phyloP scores from a whole-genome alignment of 768 basidiomycete genomes.

The Sarcomyxa edulis region DNA sequence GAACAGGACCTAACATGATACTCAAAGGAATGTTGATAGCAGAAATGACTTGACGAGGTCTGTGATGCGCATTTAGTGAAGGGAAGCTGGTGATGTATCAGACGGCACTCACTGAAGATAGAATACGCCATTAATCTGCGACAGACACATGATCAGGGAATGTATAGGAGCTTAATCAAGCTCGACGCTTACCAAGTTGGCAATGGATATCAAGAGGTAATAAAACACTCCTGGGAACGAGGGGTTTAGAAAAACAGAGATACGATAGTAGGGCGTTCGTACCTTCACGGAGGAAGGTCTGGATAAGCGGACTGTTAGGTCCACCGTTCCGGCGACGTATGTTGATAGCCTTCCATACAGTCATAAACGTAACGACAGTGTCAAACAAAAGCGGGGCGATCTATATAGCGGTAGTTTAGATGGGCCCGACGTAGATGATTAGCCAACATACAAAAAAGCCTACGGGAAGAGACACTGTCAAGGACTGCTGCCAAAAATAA shows the following conservation, averaged over 20 bases:
- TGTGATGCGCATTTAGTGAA: constrained; percentile 20
- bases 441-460: too few species aligned
- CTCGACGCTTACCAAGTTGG: constrained; percentile 50
- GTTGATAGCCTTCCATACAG: constrained; percentile 71
- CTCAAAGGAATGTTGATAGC: constrained; percentile 82
- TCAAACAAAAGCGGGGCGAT: constrained; percentile 81
- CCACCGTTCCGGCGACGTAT: constrained; percentile 74
- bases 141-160: not conserved
- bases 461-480: too few species aligned
- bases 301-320: constrained; percentile 73
- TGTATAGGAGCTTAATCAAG: too few species aligned
- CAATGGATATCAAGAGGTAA: constrained; percentile 81
- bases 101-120: constrained; percentile 78
- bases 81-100: constrained; percentile 4
- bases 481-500: too few species aligned
- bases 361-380: constrained; percentile 76
- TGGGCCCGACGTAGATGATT: too few species aligned
- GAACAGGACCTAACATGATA: constrained; percentile 76
- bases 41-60: constrained; percentile 77
- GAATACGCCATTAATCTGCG: constrained; percentile 73
- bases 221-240: constrained; percentile 69
- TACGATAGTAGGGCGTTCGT: constrained; percentile 9
- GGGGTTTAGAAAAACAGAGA: constrained; percentile 3
- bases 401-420: too few species aligned
- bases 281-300: constrained; percentile 84